phyloP scores from a whole-genome alignment of 345 rosid species.

The Gossypium anomalum region DNA sequence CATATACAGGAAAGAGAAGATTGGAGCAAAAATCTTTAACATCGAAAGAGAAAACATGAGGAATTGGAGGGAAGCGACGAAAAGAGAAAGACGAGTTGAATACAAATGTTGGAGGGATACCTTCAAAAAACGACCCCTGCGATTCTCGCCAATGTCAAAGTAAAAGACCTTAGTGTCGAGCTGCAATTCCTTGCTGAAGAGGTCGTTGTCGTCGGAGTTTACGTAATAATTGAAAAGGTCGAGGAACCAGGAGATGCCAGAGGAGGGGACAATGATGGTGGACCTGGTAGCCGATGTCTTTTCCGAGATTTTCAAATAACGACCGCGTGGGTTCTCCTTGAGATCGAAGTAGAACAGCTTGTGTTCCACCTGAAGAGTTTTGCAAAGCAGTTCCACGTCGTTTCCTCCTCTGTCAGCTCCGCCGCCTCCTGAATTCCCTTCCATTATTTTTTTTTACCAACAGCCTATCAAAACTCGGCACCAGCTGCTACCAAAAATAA shows the following conservation, averaged over 20 bases:
- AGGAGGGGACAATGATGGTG: constrained; percentile 93
- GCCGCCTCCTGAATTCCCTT: constrained; percentile 15
- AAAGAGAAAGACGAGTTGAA: background rate
- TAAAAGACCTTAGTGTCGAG: constrained; percentile 97
- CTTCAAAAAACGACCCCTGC: constrained; percentile 95
- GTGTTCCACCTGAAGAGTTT: constrained; percentile 44
- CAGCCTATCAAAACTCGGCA: no score
- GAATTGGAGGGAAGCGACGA: background rate
- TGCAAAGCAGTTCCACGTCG: constrained; percentile 92
- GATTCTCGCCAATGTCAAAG: constrained; percentile 94
- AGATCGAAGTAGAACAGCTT: constrained; percentile 7
- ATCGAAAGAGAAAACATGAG: background rate
- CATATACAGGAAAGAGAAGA: background rate
- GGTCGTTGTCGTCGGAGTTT: constrained; percentile 80
- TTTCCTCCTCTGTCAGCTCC: constrained; percentile 19
- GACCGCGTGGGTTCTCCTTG: constrained; percentile 32
- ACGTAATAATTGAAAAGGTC: constrained; percentile 97
- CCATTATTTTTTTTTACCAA: constrained; percentile 13
- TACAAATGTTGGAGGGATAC: constrained; percentile 25
- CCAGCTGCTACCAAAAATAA: no score
- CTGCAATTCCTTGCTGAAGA: constrained; percentile 92
- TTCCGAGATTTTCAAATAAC: constrained; percentile 94
- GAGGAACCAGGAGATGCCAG: constrained; percentile 97
- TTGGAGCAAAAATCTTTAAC: background rate
- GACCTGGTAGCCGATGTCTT: constrained; percentile 98